These are phyloP conservation scores for Zizania palustris DNA, from an alignment of 202 grass and related monocot genomes.

Conservation along the genomic window DNA sequence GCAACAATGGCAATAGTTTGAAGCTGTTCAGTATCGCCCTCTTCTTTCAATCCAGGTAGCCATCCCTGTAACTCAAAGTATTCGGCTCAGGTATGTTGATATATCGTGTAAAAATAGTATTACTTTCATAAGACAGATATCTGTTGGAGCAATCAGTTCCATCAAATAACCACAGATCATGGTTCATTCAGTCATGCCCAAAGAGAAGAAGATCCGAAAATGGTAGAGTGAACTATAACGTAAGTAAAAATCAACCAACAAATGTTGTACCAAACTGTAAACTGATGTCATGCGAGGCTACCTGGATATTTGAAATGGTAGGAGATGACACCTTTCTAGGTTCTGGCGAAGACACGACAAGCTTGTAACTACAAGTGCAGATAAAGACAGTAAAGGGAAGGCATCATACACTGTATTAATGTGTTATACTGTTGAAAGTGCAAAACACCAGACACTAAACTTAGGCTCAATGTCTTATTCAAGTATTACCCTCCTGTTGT, in stretches of 20 bases:
- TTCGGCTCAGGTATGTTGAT: conserved; percentile 35
- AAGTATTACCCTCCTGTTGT: conserved; percentile 88
- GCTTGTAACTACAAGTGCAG: conserved; percentile 76
- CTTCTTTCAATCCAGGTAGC: conserved; percentile 84
- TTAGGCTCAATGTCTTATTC: not conserved
- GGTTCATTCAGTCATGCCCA: not conserved
- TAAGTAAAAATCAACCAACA: conserved; percentile 9
- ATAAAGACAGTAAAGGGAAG: conserved; percentile 36
- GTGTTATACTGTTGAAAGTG: not conserved
- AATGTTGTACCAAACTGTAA: conserved; percentile 10
- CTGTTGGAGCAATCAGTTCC: conserved; percentile 18
- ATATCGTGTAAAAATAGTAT: not conserved
- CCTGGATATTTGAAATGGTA: conserved; percentile 97
- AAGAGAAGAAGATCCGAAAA: not conserved
- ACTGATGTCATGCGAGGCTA: conserved; percentile 30
- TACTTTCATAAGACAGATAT: conserved; percentile 19
- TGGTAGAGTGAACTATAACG: not conserved
- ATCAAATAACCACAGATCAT: not conserved
- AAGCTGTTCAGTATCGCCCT: conserved; percentile 81
- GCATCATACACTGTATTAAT: not conserved
- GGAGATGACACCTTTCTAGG: conserved; percentile 86
- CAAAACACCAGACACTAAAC: conserved; percentile 18
- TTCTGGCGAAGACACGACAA: conserved; percentile 73
- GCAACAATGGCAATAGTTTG: conserved; percentile 97
- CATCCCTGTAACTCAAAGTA: conserved; percentile 74